Percentiles rank a stretch among this genome's conserved stretches.
These are phyloP conservation scores for Colletotrichum salicis DNA, from an alignment of 2,329 filamentous ascomycete genomes.

Conservation along the genomic window DNA sequence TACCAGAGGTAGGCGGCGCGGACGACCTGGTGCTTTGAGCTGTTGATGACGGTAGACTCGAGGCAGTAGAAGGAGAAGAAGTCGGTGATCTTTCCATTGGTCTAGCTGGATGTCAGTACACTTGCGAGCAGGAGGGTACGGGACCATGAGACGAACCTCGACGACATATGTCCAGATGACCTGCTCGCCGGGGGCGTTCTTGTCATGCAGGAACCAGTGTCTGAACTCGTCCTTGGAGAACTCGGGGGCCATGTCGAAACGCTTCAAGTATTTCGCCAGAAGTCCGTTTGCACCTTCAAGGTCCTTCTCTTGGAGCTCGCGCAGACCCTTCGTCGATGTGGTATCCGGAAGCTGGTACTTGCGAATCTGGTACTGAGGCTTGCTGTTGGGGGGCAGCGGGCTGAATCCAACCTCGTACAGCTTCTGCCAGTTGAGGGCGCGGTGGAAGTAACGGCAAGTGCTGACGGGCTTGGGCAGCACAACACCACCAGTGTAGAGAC, in stretches of 20 bases:
- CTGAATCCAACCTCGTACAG: slow-evolving; percentile 95
- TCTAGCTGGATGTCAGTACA: slow-evolving; percentile 46
- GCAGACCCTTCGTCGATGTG: slow-evolving; percentile 79
- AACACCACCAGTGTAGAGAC: slow-evolving; percentile 93
- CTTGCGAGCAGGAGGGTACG: neutral
- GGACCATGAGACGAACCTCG: slow-evolving; percentile 60
- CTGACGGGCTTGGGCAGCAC: slow-evolving; percentile 91
- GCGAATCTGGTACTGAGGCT: slow-evolving; percentile 84
- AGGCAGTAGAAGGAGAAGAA: slow-evolving; percentile 98
- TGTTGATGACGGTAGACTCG: slow-evolving; percentile 89
- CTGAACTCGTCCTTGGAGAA: slow-evolving; percentile 84
- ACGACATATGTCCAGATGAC: slow-evolving; percentile 96
- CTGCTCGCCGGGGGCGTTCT: slow-evolving; percentile 72
- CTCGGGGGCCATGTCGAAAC: slow-evolving; percentile 85
- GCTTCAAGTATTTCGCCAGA: slow-evolving; percentile 79
- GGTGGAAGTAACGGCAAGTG: slow-evolving; percentile 95
- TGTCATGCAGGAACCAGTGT: slow-evolving; percentile 86
- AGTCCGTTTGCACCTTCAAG: slow-evolving; percentile 79
- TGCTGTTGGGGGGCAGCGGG: slow-evolving; percentile 83
- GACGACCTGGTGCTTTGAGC: slow-evolving; percentile 80
- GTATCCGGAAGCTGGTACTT: slow-evolving; percentile 85
- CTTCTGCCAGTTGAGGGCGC: slow-evolving; percentile 94
- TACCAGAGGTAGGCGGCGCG: slow-evolving; percentile 97
- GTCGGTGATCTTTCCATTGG: slow-evolving; percentile 83
- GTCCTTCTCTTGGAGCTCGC: slow-evolving; percentile 83